Evolutionary conservation across 768 basidiomycete genomes (phyloP).

Genomic region (Lactarius pseudohatsudake): DNA sequence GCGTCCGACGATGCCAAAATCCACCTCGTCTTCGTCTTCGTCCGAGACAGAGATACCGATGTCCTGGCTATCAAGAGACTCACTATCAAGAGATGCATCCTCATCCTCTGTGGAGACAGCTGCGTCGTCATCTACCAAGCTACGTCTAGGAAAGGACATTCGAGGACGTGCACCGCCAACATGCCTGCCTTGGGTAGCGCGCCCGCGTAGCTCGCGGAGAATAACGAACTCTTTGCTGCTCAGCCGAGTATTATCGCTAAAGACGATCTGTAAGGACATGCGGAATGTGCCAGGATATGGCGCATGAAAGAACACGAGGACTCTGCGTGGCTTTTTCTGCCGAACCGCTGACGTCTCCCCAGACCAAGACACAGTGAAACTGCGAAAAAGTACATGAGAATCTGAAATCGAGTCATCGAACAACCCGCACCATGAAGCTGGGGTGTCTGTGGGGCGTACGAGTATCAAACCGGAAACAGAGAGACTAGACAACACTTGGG

Average conservation of each 20-base stretch:
- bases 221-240: constrained; percentile 1
- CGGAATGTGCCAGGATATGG: constrained; percentile 4
- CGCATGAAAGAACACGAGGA: constrained; percentile 13
- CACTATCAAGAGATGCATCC: constrained; percentile 40
- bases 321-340: background rate
- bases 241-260: constrained; percentile 4
- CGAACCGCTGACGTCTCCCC: background rate
- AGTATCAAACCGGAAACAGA: background rate
- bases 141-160: background rate
- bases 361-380: background rate
- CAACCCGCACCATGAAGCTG: constrained; percentile 6
- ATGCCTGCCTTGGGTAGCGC: background rate
- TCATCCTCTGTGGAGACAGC: constrained; percentile 2
- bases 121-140: background rate
- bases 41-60: constrained; percentile 38
- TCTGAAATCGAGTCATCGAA: background rate
- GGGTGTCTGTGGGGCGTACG: background rate
- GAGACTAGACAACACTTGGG: background rate
- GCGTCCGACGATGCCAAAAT: constrained; percentile 54
- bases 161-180: background rate
- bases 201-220: constrained; percentile 13
- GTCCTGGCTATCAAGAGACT: constrained; percentile 36
- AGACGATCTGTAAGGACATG: background rate
- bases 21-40: constrained; percentile 41
- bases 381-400: constrained; percentile 1